phyloP scores from a whole-genome alignment of 768 basidiomycete species.

The Mycena metata region DNA sequence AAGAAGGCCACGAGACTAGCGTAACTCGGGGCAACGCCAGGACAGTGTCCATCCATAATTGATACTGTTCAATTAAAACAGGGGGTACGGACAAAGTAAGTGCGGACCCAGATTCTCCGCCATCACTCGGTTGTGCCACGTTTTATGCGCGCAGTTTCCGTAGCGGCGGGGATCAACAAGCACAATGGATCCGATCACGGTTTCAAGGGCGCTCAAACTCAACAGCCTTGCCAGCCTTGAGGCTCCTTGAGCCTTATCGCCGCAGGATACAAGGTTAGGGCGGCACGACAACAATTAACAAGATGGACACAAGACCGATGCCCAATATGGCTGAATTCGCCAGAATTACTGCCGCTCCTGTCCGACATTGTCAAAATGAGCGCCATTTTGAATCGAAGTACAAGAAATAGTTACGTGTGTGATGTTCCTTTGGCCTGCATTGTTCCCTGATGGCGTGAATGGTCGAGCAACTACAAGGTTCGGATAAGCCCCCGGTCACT shows the following conservation, averaged over 20 bases:
- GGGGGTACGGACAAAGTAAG: too few relatives aligned
- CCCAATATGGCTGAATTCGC: slow-evolving; percentile 19
- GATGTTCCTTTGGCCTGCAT: background rate
- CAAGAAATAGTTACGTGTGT: slow-evolving; percentile 5
- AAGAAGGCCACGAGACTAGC: slow-evolving; percentile 3
- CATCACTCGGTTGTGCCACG: background rate
- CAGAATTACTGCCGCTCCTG: background rate
- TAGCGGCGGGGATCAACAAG: background rate
- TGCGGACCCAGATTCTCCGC: too few relatives aligned
- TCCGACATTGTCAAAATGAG: background rate
- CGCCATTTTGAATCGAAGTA: background rate
- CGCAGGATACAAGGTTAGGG: background rate
- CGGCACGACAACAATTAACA: background rate
- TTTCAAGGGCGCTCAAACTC: background rate
- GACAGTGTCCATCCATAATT: background rate
- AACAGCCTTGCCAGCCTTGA: too few relatives aligned
- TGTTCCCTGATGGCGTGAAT: background rate
- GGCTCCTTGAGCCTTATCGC: too few relatives aligned
- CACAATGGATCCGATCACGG: slow-evolving; percentile 7
- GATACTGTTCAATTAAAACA: too few relatives aligned
- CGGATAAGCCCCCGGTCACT: too few relatives aligned
- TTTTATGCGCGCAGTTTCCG: background rate
- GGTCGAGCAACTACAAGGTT: too few relatives aligned
- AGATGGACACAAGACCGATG: background rate
- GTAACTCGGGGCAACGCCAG: background rate